Percentiles rank a stretch among this genome's conserved stretches.
phyloP scores from a whole-genome alignment of 1,284 basidiomycete species.

The Fistulina hepatica region DNA sequence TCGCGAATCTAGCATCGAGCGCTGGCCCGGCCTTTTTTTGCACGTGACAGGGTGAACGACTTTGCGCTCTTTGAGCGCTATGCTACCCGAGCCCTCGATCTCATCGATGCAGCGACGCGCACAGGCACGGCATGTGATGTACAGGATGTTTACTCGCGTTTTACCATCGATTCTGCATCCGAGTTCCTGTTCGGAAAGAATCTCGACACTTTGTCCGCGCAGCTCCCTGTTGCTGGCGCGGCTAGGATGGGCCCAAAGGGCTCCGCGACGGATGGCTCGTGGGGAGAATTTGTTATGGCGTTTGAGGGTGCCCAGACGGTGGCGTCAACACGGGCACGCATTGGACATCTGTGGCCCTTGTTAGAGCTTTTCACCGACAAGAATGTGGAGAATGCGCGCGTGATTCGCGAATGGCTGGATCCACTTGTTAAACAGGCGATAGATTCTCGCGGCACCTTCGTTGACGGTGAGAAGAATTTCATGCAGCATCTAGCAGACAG shows the following conservation, averaged over 20 bases:
- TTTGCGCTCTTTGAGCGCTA: constrained; percentile 58
- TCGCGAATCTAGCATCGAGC: constrained; percentile 41
- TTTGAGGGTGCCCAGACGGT: constrained; percentile 54
- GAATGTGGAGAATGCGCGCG: constrained; percentile 36
- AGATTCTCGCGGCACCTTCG: constrained; percentile 26
- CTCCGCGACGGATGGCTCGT: constrained; percentile 45
- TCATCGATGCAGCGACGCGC: constrained; percentile 32
- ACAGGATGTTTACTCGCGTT: constrained; percentile 59
- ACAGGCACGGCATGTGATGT: constrained; percentile 38
- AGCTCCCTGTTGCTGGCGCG: constrained; percentile 39
- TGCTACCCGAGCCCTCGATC: constrained; percentile 34
- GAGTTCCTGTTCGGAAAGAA: constrained; percentile 60
- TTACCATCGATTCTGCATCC: constrained; percentile 59
- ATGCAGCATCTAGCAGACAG: constrained; percentile 55
- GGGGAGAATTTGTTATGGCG: constrained; percentile 51
- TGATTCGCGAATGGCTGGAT: constrained; percentile 49
- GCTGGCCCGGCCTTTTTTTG: constrained; percentile 65
- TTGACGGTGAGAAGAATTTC: constrained; percentile 51
- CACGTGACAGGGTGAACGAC: constrained; percentile 56
- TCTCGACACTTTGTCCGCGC: constrained; percentile 45
- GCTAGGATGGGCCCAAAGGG: constrained; percentile 44
- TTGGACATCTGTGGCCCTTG: constrained; percentile 58
- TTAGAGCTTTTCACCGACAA: constrained; percentile 54
- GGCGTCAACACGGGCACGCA: constrained; percentile 38
- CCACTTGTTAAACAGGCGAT: constrained; percentile 48